Base-by-base conservation (phyloP, 2,329 filamentous ascomycete genomes). In the Microdochium trichocladiopsis region DNA sequence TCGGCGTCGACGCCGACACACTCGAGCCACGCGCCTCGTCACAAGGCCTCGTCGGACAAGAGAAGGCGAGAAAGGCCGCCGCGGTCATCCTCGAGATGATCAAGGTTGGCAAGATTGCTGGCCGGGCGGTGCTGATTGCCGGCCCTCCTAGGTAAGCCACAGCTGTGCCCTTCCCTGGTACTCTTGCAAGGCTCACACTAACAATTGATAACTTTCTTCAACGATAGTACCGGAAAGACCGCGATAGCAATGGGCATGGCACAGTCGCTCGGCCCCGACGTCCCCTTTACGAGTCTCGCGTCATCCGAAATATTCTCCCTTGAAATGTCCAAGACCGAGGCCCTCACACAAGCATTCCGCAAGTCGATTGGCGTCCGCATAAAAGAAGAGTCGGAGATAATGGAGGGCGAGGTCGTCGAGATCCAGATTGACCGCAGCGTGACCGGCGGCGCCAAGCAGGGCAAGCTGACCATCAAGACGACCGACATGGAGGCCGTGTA, bases 401-500 rank as follows among this genome's bases (percentile, higher is more conserved):
- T 99, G 73, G 94, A 99, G 75, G 94, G 94, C 62, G 94, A 99
- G 71, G 94, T 99, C 1, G 93, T 99, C 23, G 93, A 99, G 73
- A 97, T 99, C 56, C 93, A 97, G 72, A 96, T 96, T 57, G 94
- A 99, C 71, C 84, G 94, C 60, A 96, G 92, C 63, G 90, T 99
- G 51, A 97, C 94, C 14, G 94, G 94, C 49, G 90, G 88, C 60
- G 95, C 94, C 65, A 99, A 97, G 78, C 93, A 96, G 78, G 94
- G 94, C 65, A 99, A 99, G 73, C 85, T 99, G 58, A 99, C 94
- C 21, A 96, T 99, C 76, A 99, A 99, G 76, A 99, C 94, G 11
- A 97, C 93, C 53, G 94, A 99, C 70, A 99, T 99, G 94, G 94
- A 99, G 73, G 96, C 94, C 12, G 89, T 99, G 59, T 99, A 97